Percentiles rank a stretch among this genome's conserved stretches.
Conservation (phyloP, 2,329 filamentous ascomycete species). For the Dactylonectria estremocensis region DNA sequence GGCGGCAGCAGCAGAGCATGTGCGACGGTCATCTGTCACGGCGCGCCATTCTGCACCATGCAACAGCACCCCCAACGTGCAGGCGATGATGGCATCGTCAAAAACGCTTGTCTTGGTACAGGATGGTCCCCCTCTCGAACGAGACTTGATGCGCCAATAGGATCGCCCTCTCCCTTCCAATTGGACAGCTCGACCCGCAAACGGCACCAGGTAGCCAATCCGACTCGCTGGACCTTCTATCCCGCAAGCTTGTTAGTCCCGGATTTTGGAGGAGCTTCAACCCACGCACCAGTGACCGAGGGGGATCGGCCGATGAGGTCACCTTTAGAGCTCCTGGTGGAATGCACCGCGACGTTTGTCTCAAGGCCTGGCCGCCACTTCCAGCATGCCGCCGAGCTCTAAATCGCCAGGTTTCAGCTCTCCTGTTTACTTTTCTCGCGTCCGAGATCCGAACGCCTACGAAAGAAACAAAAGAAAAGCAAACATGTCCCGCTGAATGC, state of each 20-base stretch:
- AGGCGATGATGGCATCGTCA: constrained; percentile 13
- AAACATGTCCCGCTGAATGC: background rate
- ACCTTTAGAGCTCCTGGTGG: constrained; percentile 11
- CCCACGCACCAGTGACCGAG: background rate
- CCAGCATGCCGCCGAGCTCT: constrained; percentile 9
- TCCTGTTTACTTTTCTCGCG: background rate
- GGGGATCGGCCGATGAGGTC: constrained; percentile 9
- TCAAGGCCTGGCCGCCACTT: constrained; percentile 6
- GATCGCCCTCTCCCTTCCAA: too few species aligned
- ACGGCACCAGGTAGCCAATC: background rate
- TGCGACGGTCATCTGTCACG: constrained; percentile 21
- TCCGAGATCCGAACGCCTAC: constrained; percentile 7
- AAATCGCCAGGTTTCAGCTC: background rate
- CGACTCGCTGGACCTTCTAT: background rate
- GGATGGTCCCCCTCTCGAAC: background rate
- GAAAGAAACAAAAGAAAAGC: background rate
- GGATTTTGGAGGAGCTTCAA: background rate
- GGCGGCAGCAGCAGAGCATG: background rate
- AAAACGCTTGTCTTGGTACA: constrained; percentile 14
- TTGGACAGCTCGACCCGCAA: background rate
- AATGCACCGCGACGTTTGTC: constrained; percentile 3
- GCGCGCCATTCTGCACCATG: constrained; percentile 11
- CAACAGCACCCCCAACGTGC: constrained; percentile 20
- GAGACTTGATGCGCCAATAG: too few species aligned
- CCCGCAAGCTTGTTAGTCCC: background rate